phyloP scores from a whole-genome alignment of 108 stramenopile species.

The Skeletonema menzelii region DNA sequence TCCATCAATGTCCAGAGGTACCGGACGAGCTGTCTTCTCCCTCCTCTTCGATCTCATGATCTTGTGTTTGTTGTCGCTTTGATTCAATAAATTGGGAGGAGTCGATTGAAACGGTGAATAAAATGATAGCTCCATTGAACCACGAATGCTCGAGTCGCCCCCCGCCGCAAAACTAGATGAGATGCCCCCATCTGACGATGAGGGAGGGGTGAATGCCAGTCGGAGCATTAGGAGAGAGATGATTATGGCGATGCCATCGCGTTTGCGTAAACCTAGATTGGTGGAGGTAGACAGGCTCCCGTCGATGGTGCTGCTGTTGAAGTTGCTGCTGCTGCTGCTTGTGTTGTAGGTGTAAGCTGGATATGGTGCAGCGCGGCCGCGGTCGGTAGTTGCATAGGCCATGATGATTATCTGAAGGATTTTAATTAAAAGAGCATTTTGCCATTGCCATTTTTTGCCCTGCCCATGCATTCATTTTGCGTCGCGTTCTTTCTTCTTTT shows the following conservation, averaged over 20 bases:
- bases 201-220: constrained; percentile 34
- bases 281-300: constrained; percentile 5
- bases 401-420: neutral
- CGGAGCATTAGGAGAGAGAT: constrained; percentile 35
- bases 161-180: neutral
- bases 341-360: neutral
- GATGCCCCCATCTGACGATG: constrained; percentile 2
- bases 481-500: too few species aligned
- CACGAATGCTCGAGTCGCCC: constrained; percentile 39
- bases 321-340: neutral
- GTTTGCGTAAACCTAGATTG: constrained; percentile 17
- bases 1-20: constrained; percentile 78
- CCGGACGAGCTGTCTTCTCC: constrained; percentile 44
- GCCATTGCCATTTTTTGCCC: too few species aligned
- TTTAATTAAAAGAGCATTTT: too few species aligned
- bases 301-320: neutral
- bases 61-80: neutral
- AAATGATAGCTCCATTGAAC: constrained; percentile 64
- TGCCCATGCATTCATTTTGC: too few species aligned
- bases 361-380: neutral
- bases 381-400: neutral
- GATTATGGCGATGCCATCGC: constrained; percentile 31
- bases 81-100: constrained; percentile 7
- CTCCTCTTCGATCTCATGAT: neutral
- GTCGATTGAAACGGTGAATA: constrained; percentile 50